Conservation (phyloP, 108 stramenopile species). For the Fragilaria radians region DNA sequence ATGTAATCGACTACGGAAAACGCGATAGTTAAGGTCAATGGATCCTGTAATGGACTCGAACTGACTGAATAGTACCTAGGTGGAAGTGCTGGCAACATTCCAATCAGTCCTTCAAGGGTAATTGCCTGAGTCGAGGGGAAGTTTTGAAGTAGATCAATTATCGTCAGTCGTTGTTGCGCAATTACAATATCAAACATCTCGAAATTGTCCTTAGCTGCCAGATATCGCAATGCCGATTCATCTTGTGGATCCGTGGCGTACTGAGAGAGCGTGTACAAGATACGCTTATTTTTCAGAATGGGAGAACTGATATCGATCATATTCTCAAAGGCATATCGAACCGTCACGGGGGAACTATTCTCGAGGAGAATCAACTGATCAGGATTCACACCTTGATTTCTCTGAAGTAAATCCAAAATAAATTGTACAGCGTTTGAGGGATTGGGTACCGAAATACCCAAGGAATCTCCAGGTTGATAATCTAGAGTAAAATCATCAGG, state of each 20-base stretch:
- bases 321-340: conserved; percentile 49
- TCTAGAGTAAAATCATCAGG: conserved; percentile 76
- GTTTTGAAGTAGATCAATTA: conserved; percentile 75
- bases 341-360: conserved; percentile 34
- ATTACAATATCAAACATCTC: conserved; percentile 45
- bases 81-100: conserved; percentile 61
- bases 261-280: conserved; percentile 47
- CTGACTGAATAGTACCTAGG: conserved; percentile 92
- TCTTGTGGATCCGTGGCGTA: conserved; percentile 55
- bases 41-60: conserved; percentile 74
- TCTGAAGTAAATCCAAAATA: conserved; percentile 44
- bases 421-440: conserved; percentile 39
- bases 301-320: conserved; percentile 69
- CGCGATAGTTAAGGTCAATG: conserved; percentile 51
- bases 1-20: conserved; percentile 90
- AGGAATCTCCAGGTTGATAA: conserved; percentile 88
- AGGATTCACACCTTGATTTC: conserved; percentile 46
- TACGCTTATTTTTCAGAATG: conserved; percentile 54
- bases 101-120: conserved; percentile 59
- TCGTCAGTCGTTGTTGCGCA: conserved; percentile 59
- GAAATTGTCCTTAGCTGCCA: conserved; percentile 36
- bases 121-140: conserved; percentile 83
- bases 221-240: conserved; percentile 34
- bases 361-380: conserved; percentile 61
- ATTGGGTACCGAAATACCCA: conserved; percentile 80